Conservation (phyloP, 768 basidiomycete genomes). For the Cantharellus anzutake region DNA sequence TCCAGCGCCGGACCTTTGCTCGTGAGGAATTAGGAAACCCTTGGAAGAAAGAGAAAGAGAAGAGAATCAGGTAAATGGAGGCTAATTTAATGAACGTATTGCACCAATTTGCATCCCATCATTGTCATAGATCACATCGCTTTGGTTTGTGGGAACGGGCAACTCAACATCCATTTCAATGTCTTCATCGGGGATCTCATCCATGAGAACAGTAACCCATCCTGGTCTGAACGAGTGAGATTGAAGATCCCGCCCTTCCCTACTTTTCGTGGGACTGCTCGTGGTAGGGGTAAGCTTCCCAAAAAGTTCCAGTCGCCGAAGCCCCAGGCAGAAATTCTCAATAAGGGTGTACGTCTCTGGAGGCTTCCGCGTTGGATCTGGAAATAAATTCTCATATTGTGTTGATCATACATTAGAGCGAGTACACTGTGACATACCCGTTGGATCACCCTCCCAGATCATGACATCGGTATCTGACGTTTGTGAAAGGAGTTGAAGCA, state of each 20-base stretch:
- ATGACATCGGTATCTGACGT: conserved; percentile 79
- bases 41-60: no score
- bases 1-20: not conserved
- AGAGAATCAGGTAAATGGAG: no score
- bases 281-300: conserved; percentile 21
- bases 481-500: conserved; percentile 7
- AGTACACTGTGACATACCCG: conserved; percentile 16
- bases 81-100: no score
- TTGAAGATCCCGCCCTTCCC: conserved; percentile 8
- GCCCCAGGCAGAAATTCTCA: conserved; percentile 93
- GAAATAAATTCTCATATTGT: not conserved
- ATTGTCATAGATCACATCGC: no score
- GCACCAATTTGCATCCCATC: no score
- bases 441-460: conserved; percentile 83
- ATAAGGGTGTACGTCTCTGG: conserved; percentile 92
- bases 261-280: no score
- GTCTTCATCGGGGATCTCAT: not conserved
- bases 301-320: conserved; percentile 80
- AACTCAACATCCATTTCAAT: not conserved
- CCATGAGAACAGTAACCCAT: conserved; percentile 53
- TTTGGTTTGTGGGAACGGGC: no score
- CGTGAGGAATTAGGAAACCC: not conserved
- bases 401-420: not conserved
- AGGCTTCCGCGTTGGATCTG: conserved; percentile 71
- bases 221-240: conserved; percentile 50